These are phyloP conservation scores for Colletotrichum trifolii DNA, from an alignment of 2,329 filamentous ascomycete genomes.

Conservation along the genomic window DNA sequence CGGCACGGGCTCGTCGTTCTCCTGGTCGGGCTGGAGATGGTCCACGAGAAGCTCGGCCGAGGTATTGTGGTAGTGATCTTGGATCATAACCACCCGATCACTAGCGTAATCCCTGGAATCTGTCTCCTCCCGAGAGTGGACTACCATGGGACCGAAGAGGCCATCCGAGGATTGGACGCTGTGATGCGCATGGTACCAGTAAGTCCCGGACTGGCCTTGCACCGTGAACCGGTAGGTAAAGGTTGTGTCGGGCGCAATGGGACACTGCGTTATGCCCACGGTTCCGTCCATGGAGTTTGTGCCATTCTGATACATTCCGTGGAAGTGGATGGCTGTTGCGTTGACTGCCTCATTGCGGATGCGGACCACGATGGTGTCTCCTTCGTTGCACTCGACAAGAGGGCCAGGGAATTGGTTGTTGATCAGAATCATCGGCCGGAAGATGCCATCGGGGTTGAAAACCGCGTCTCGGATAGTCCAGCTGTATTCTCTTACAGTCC, in stretches of 20 bases:
- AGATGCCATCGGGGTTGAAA: constrained; percentile 70
- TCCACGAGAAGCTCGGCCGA: constrained; percentile 61
- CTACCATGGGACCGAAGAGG: constrained; percentile 72
- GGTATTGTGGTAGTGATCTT: constrained; percentile 77
- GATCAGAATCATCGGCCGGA: constrained; percentile 72
- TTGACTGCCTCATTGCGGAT: constrained; percentile 75
- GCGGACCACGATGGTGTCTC: constrained; percentile 77
- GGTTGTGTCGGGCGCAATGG: constrained; percentile 69
- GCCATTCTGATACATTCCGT: constrained; percentile 82
- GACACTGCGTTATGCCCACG: constrained; percentile 73
- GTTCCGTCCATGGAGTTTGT: constrained; percentile 81
- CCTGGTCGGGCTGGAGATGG: constrained; percentile 65
- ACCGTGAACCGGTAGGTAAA: constrained; percentile 78
- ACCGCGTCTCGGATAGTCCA: constrained; percentile 70
- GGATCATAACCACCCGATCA: constrained; percentile 74
- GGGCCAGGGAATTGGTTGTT: constrained; percentile 82
- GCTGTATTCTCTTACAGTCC: constrained; percentile 65
- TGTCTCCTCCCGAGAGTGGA: constrained; percentile 66
- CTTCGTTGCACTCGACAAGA: constrained; percentile 77
- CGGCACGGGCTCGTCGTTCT: constrained; percentile 73
- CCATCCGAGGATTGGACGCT: constrained; percentile 75
- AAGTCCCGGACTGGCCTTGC: constrained; percentile 58
- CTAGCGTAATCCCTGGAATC: constrained; percentile 40
- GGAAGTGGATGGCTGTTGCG: constrained; percentile 78
- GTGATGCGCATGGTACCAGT: constrained; percentile 75